phyloP scores from a whole-genome alignment of 208 protist genomes.

The Leishmania guyanensis region DNA sequence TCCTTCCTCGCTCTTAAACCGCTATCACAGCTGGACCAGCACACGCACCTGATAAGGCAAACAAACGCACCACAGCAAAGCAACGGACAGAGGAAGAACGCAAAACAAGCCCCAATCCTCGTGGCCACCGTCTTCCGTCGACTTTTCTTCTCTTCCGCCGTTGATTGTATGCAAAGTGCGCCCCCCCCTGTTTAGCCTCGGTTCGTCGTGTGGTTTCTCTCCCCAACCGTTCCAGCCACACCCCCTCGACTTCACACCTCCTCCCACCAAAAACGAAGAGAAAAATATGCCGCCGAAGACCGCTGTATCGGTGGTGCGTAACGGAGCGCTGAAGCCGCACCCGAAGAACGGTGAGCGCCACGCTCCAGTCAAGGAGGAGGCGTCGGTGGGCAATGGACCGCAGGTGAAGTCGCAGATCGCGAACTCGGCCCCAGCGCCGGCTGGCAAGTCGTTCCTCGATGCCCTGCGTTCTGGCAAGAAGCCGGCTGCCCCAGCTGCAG shows the following conservation, averaged over 20 bases:
- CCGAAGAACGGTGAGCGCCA: conserved; percentile 22
- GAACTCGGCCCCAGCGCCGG: conserved; percentile 55
- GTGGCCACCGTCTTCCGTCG: neutral
- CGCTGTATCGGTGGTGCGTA: conserved; percentile 27
- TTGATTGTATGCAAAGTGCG: neutral
- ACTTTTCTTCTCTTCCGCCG: neutral
- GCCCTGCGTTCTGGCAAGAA: conserved; percentile 46
- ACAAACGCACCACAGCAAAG: neutral
- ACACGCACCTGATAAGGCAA: neutral
- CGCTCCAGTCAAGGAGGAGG: conserved; percentile 39
- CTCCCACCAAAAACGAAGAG: conserved; percentile 14
- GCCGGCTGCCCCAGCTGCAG: conserved; percentile 6
- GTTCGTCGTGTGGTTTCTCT: conserved; percentile 16
- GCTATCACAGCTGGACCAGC: neutral
- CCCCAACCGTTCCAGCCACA: neutral
- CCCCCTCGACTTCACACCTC: neutral
- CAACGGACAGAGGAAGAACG: neutral
- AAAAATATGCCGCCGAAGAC: conserved; percentile 36
- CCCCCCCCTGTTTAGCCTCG: neutral
- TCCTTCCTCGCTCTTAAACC: neutral
- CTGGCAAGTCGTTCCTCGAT: conserved; percentile 73
- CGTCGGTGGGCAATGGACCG: conserved; percentile 34
- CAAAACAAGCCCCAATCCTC: no score
- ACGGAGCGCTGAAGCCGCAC: conserved; percentile 28
- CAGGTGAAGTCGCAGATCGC: conserved; percentile 62